Evolutionary conservation across 345 rosid species (phyloP).

Genomic region (Odontarrhena argentea): DNA sequence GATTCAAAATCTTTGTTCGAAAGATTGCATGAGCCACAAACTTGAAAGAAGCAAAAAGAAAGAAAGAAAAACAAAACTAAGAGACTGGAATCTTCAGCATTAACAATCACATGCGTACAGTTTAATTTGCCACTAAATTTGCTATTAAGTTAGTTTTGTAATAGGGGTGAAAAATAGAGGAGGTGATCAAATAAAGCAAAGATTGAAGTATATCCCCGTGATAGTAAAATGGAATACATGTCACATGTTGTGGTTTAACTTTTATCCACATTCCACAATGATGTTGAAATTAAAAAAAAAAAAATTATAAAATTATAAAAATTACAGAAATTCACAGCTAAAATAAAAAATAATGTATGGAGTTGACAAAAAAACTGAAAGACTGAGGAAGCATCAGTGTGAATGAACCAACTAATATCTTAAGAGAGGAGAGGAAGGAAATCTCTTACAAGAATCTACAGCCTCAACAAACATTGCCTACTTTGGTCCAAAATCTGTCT

Average conservation of each 20-base stretch:
- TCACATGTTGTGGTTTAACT: not conserved
- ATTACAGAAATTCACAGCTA: not conserved
- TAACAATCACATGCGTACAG: too few relatives aligned
- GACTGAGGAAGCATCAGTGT: slow-evolving; percentile 8
- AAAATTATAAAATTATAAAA: not conserved
- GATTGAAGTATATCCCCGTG: too few relatives aligned
- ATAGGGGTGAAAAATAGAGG: too few relatives aligned
- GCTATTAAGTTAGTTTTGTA: too few relatives aligned
- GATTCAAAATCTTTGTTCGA: too few relatives aligned
- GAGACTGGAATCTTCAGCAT: too few relatives aligned
- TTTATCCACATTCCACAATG: not conserved
- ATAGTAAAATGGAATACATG: slow-evolving; percentile 6
- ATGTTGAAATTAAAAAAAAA: not conserved
- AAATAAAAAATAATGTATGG: not conserved
- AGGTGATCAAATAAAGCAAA: too few relatives aligned
- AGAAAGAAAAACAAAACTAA: too few relatives aligned
- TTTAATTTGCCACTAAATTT: too few relatives aligned
- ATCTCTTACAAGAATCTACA: slow-evolving; percentile 19
- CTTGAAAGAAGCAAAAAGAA: too few relatives aligned
- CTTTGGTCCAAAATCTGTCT: slow-evolving; percentile 36
- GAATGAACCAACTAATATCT: slow-evolving; percentile 3
- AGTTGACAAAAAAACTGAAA: not conserved
- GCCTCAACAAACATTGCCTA: slow-evolving; percentile 17
- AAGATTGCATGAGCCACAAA: too few relatives aligned
- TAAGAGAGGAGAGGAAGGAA: not conserved